phyloP scores from a whole-genome alignment of 768 basidiomycete genomes.

The Suillus subluteus region DNA sequence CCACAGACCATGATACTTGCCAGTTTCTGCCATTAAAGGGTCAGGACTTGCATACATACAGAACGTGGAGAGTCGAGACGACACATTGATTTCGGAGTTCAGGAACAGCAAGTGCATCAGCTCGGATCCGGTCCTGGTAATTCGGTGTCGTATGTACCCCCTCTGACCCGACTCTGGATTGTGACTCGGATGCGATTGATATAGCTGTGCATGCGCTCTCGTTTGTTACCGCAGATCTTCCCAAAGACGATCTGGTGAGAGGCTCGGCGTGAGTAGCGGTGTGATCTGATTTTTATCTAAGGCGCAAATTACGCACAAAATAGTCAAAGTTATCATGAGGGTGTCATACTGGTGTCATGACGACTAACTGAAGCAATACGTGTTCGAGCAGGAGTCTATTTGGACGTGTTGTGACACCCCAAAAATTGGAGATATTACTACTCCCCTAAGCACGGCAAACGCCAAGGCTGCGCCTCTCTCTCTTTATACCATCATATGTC shows the following conservation, averaged over 20 bases:
- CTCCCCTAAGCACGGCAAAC: slow-evolving; percentile 2
- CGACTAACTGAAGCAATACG: too few relatives aligned
- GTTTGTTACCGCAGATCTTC: background rate
- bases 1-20: background rate
- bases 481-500: slow-evolving; percentile 7
- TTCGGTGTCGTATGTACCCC: background rate
- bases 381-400: background rate
- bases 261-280: too few relatives aligned
- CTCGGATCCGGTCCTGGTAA: background rate
- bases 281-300: too few relatives aligned
- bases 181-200: background rate
- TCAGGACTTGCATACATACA: background rate
- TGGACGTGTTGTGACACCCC: slow-evolving; percentile 5
- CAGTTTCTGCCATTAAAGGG: background rate
- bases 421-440: background rate
- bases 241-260: background rate
- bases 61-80: background rate
- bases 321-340: too few relatives aligned
- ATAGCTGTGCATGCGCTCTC: background rate
- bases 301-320: too few relatives aligned
- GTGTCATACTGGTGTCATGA: too few relatives aligned
- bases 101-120: background rate
- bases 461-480: background rate
- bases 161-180: background rate
- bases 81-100: background rate